Evolutionary conservation across 2,329 filamentous ascomycete species (phyloP).

Genomic region (Fusarium mangiferae): DNA sequence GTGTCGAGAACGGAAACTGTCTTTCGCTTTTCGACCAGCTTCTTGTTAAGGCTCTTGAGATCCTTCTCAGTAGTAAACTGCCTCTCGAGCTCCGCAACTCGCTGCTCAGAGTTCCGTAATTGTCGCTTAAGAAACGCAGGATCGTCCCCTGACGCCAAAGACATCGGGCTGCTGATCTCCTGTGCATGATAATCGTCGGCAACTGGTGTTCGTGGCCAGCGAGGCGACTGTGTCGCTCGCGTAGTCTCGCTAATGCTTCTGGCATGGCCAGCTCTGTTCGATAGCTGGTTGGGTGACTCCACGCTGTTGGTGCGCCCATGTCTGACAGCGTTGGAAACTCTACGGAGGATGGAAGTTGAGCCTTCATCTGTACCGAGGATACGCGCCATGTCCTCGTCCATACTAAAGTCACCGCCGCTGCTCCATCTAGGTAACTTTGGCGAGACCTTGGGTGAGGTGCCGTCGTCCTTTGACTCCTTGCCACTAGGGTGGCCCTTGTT

Average conservation of each 20-base stretch:
- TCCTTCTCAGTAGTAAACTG: conserved; percentile 75
- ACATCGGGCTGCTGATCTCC: conserved; percentile 78
- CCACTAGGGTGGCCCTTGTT: conserved; percentile 49
- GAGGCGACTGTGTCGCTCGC: conserved; percentile 69
- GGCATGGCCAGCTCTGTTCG: conserved; percentile 60
- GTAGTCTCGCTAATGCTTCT: conserved; percentile 76
- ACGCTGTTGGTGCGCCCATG: conserved; percentile 91
- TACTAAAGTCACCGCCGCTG: conserved; percentile 84
- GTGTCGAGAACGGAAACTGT: conserved; percentile 95
- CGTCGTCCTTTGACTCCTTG: conserved; percentile 60
- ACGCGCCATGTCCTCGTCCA: conserved; percentile 95
- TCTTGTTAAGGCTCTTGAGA: conserved; percentile 82
- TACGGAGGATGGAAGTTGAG: conserved; percentile 82
- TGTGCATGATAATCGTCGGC: conserved; percentile 64
- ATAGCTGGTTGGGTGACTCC: conserved; percentile 59
- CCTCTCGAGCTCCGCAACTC: conserved; percentile 87
- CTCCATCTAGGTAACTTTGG: conserved; percentile 80
- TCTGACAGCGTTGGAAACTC: conserved; percentile 92
- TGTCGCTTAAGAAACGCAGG: conserved; percentile 76
- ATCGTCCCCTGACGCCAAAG: conserved; percentile 73
- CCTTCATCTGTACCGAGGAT: conserved; percentile 83
- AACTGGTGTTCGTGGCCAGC: conserved; percentile 76
- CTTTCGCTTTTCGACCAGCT: conserved; percentile 90
- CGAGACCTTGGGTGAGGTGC: conserved; percentile 62
- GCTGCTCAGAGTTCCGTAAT: conserved; percentile 82